Conservation (phyloP, 352 stramenopile genomes). For the Pythium periplocum region DNA sequence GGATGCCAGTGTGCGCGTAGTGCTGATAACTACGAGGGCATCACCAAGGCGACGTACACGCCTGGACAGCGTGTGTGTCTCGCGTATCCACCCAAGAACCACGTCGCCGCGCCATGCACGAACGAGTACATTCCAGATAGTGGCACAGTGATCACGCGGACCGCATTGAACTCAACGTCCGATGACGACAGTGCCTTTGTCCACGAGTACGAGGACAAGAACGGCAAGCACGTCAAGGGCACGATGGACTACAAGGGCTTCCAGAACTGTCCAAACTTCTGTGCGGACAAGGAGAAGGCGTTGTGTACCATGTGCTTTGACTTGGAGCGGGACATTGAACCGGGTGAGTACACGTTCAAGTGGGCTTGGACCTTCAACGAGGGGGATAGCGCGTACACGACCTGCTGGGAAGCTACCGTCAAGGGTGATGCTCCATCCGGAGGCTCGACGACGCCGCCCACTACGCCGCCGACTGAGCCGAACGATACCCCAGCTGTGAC, state of each 20-base stretch:
- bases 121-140: conserved; percentile 27
- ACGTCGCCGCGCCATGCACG: conserved; percentile 26
- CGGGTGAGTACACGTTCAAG: conserved; percentile 32
- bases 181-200: conserved; percentile 12
- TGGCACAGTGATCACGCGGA: conserved; percentile 22
- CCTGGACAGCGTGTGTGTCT: conserved; percentile 31
- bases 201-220: conserved; percentile 18
- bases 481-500: background rate
- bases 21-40: conserved; percentile 13
- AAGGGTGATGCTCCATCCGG: background rate
- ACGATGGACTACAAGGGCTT: conserved; percentile 35
- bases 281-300: conserved; percentile 21
- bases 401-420: conserved; percentile 26
- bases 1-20: conserved; percentile 21
- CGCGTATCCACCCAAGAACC: conserved; percentile 38
- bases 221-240: conserved; percentile 21
- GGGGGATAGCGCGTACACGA: conserved; percentile 20
- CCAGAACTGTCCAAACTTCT: conserved; percentile 39
- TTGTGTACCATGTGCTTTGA: conserved; percentile 43
- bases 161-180: conserved; percentile 4
- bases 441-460: background rate
- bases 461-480: background rate
- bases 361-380: conserved; percentile 33
- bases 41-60: conserved; percentile 20
- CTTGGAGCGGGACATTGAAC: conserved; percentile 26